Evolutionary conservation across 2,329 filamentous ascomycete genomes (phyloP).

Genomic region (Thyridium curvatum): DNA sequence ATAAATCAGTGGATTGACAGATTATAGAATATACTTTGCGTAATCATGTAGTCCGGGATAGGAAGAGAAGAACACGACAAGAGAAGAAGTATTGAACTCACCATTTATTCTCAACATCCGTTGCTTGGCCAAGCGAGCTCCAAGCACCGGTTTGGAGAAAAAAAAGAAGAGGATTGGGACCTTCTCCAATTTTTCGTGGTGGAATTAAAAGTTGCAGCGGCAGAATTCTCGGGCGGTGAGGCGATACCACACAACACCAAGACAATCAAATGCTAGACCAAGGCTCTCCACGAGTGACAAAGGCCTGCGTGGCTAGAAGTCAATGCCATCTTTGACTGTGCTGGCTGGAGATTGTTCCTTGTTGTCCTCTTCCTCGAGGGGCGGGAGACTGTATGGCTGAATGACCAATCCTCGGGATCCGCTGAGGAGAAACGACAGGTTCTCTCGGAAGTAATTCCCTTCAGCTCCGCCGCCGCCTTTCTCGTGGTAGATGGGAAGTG

Average conservation of each 20-base stretch:
- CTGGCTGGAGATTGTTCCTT: conserved; percentile 35
- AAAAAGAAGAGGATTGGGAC: conserved; percentile 6
- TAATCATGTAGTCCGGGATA: conserved; percentile 38
- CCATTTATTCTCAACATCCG: too few relatives aligned
- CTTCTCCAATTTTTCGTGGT: background rate
- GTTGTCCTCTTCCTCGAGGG: conserved; percentile 65
- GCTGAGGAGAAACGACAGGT: conserved; percentile 86
- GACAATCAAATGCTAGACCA: too few relatives aligned
- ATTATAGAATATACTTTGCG: conserved; percentile 36
- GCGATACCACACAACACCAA: too few relatives aligned
- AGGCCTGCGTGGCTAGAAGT: too few relatives aligned
- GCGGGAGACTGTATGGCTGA: conserved; percentile 82
- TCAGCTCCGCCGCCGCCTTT: conserved; percentile 74
- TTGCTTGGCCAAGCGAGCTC: too few relatives aligned
- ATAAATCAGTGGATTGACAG: conserved; percentile 55
- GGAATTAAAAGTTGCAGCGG: background rate
- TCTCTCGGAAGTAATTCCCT: conserved; percentile 65
- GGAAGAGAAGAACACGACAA: conserved; percentile 2
- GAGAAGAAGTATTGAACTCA: conserved; percentile 3
- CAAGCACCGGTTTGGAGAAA: background rate
- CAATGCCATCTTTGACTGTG: conserved; percentile 61
- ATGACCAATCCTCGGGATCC: conserved; percentile 74
- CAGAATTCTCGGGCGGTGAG: conserved; percentile 10
- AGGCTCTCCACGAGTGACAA: too few relatives aligned
- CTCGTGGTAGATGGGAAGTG: conserved; percentile 79